Percentiles rank a stretch among this genome's conserved stretches.
phyloP scores from a whole-genome alignment of 805 yeast species.

The Pichia californica region DNA sequence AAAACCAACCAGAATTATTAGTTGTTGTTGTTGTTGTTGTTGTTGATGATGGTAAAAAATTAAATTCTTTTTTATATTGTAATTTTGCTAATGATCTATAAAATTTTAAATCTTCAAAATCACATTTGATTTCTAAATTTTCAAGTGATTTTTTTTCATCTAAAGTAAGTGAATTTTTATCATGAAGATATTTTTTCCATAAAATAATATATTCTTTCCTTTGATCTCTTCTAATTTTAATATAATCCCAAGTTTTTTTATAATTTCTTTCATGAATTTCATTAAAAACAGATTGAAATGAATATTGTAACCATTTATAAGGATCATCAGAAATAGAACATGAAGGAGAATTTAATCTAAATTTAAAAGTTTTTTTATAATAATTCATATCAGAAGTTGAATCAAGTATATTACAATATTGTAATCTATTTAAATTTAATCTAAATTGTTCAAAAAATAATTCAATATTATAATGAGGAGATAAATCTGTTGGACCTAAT shows the following conservation, averaged over 20 bases:
- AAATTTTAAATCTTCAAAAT: conserved; percentile 76
- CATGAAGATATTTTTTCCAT: conserved; percentile 49
- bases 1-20: conserved; percentile 50
- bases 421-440: conserved; percentile 76
- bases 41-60: conserved; percentile 15
- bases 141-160: conserved; percentile 36
- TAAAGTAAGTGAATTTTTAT: conserved; percentile 31
- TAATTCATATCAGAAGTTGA: conserved; percentile 78
- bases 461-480: conserved; percentile 68
- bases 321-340: conserved; percentile 55
- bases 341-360: conserved; percentile 63
- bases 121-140: conserved; percentile 50
- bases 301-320: conserved; percentile 72
- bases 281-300: conserved; percentile 65
- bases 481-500: conserved; percentile 57
- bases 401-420: conserved; percentile 75
- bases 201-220: conserved; percentile 58
- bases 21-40: neutral
- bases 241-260: conserved; percentile 85
- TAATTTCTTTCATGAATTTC: conserved; percentile 79
- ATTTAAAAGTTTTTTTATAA: conserved; percentile 69
- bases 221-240: conserved; percentile 65
- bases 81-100: conserved; percentile 75
- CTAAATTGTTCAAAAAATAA: conserved; percentile 84
- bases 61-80: conserved; percentile 51